Conservation (phyloP, 2,329 filamentous ascomycete species). For the Trichoderma aggressivum region DNA sequence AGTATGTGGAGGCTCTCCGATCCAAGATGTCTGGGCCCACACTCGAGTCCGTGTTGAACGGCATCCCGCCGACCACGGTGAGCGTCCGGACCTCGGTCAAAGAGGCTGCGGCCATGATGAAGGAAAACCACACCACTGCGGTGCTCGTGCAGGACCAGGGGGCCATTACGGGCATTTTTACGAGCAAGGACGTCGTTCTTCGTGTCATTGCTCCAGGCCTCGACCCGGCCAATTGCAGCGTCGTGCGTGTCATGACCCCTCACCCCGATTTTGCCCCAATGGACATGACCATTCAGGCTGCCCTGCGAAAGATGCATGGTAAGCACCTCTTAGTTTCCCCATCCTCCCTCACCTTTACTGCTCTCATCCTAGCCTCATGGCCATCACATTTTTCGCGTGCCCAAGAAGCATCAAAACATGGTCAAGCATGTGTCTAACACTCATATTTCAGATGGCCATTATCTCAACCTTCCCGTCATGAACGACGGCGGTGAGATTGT, state of each 20-base stretch:
- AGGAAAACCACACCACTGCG: conserved; percentile 97
- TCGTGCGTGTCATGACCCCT: conserved; percentile 98
- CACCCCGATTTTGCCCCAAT: conserved; percentile 98
- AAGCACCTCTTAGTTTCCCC: conserved; percentile 36
- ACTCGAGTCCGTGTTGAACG: conserved; percentile 88
- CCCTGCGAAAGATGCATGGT: conserved; percentile 98
- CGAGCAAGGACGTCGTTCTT: conserved; percentile 97
- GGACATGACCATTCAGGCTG: conserved; percentile 98
- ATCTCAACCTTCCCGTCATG: conserved; percentile 97
- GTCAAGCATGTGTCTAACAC: conserved; percentile 15
- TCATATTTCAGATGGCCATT: conserved; percentile 74
- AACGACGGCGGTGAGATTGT: conserved; percentile 96
- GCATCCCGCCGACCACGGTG: conserved; percentile 87
- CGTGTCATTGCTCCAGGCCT: conserved; percentile 96
- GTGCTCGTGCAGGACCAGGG: conserved; percentile 95
- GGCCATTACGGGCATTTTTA: conserved; percentile 97
- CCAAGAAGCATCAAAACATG: conserved; percentile 1
- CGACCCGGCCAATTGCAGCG: conserved; percentile 91
- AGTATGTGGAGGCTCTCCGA: conserved; percentile 94
- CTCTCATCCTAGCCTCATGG: neutral
- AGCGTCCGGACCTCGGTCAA: conserved; percentile 94
- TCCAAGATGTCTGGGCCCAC: conserved; percentile 98
- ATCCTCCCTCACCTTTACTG: neutral
- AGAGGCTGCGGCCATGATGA: conserved; percentile 94
- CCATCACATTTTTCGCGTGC: neutral